Evolutionary conservation across 352 stramenopile genomes (phyloP).

Genomic region (Globisporangium viniferum): DNA sequence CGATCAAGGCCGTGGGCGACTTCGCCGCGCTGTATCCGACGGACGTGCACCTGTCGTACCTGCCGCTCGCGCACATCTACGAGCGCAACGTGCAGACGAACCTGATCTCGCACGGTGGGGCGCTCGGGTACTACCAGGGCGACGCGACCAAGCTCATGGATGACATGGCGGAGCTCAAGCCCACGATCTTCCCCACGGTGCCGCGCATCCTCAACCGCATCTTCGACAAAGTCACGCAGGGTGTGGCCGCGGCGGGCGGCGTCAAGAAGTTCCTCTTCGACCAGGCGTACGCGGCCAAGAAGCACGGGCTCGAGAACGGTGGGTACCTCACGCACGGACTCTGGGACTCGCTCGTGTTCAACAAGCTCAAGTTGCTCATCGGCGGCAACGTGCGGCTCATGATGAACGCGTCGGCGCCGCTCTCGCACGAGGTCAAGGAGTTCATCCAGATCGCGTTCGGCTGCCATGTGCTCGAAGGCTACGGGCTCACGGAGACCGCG

Average conservation of each 20-base stretch:
- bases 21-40: conserved; percentile 10
- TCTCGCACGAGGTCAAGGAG: conserved; percentile 89
- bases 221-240: conserved; percentile 88
- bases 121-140: conserved; percentile 91
- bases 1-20: conserved; percentile 12
- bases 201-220: conserved; percentile 10
- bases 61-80: conserved; percentile 94
- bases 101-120: conserved; percentile 63
- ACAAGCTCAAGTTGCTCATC: conserved; percentile 89
- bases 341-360: conserved; percentile 94
- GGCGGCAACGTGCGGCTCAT: conserved; percentile 89
- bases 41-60: conserved; percentile 87
- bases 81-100: conserved; percentile 69
- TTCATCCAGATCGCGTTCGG: conserved; percentile 92
- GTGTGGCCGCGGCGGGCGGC: conserved; percentile 65
- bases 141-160: conserved; percentile 27
- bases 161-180: conserved; percentile 10
- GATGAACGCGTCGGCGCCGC: conserved; percentile 89
- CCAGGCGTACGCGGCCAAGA: conserved; percentile 79
- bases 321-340: conserved; percentile 52
- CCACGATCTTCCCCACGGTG: conserved; percentile 6
- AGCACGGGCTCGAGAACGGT: conserved; percentile 38
- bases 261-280: conserved; percentile 91
- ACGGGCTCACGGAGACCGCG: conserved; percentile 93
- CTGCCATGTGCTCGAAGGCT: conserved; percentile 89